A percentile compares a stretch with the other conserved stretches of the same genome.
phyloP scores from a whole-genome alignment of 169 alveolate species.

The Plasmodium relictum region DNA sequence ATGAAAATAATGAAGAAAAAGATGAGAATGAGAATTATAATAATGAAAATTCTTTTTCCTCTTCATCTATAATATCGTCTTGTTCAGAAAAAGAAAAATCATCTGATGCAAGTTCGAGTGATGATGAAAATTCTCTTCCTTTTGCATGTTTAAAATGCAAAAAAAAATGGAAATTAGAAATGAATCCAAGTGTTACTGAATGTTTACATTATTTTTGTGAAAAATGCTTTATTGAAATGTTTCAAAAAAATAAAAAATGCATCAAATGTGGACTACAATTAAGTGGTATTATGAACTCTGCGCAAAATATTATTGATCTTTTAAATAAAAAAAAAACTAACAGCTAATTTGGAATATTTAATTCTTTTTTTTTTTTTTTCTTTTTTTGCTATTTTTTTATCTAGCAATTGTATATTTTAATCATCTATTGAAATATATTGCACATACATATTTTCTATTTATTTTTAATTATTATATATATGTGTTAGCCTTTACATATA shows the following conservation, averaged over 20 bases:
- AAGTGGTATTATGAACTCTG: constrained; percentile 92
- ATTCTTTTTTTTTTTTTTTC: constrained; percentile 10
- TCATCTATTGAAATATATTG: neutral
- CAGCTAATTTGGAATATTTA: neutral
- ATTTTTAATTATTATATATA: neutral
- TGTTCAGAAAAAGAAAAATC: constrained; percentile 48
- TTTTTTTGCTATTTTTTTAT: neutral
- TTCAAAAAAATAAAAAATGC: constrained; percentile 88
- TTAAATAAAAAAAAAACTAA: constrained; percentile 61
- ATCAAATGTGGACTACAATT: constrained; percentile 89
- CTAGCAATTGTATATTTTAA: neutral
- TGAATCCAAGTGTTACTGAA: constrained; percentile 92
- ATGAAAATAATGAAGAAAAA: constrained; percentile 60
- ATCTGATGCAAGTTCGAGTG: constrained; percentile 44
- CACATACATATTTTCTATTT: neutral
- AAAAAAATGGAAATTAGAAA: constrained; percentile 84
- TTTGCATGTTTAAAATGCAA: constrained; percentile 91
- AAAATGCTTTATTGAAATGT: constrained; percentile 91
- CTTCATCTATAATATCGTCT: constrained; percentile 27
- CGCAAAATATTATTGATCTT: constrained; percentile 80
- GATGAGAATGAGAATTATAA: constrained; percentile 32
- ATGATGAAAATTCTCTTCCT: constrained; percentile 80
- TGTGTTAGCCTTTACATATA: neutral
- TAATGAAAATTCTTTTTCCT: constrained; percentile 57
- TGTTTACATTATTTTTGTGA: constrained; percentile 96